A percentile compares a stretch with the other conserved stretches of the same genome.
Conservation (phyloP, 768 basidiomycete species). For the Pisolithus orientalis region DNA sequence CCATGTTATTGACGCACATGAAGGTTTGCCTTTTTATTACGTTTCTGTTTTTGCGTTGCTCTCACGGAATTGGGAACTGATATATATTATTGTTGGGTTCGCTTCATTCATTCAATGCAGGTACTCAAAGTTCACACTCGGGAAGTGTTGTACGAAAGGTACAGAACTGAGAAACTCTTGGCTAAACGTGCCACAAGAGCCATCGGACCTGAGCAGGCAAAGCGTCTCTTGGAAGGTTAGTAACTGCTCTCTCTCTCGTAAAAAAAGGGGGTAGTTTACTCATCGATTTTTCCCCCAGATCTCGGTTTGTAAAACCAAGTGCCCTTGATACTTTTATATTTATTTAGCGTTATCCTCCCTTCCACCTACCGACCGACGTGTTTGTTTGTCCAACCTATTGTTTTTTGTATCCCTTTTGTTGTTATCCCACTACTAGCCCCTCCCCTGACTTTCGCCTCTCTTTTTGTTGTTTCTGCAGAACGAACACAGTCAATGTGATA, state of each 20-base stretch:
- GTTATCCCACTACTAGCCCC: neutral
- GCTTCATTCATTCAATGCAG: slow-evolving; percentile 32
- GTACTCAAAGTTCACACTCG: slow-evolving; percentile 77
- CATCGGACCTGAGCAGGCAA: slow-evolving; percentile 69
- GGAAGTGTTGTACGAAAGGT: slow-evolving; percentile 90
- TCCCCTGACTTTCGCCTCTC: neutral
- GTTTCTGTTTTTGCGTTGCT: slow-evolving; percentile 7
- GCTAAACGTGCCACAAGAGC: slow-evolving; percentile 77
- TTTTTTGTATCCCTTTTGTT: slow-evolving; percentile 5
- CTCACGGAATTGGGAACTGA: neutral
- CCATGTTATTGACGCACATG: slow-evolving; percentile 78
- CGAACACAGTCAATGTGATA: slow-evolving; percentile 11
- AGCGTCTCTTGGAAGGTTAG: slow-evolving; percentile 68
- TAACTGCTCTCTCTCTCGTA: slow-evolving; percentile 10
- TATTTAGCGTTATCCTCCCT: slow-evolving; percentile 15
- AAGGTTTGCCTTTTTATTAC: slow-evolving; percentile 47
- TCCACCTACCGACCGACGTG: slow-evolving; percentile 1
- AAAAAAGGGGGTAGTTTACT: slow-evolving; percentile 16
- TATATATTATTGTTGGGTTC: neutral
- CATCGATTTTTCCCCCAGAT: slow-evolving; percentile 28
- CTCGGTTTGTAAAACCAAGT: slow-evolving; percentile 36
- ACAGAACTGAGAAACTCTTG: slow-evolving; percentile 85
- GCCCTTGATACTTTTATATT: slow-evolving; percentile 7
- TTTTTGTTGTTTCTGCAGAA: slow-evolving; percentile 1
- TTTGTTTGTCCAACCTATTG: slow-evolving; percentile 10